Evolutionary conservation across 805 yeast genomes (phyloP).

Genomic region (Cyberlindnera sargentensis): DNA sequence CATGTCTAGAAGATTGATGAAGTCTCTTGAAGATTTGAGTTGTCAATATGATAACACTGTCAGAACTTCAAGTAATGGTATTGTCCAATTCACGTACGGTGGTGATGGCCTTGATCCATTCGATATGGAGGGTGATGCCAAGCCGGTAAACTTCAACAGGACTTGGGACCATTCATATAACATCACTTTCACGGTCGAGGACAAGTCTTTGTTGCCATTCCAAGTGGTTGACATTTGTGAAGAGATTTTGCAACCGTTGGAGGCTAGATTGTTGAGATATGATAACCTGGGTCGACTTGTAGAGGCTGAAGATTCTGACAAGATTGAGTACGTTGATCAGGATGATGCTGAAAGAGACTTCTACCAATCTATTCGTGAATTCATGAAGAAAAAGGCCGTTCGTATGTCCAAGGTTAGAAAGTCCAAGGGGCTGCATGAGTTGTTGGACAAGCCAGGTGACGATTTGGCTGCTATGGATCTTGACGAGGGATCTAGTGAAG

Average conservation of each 20-base stretch:
- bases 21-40: constrained; percentile 92
- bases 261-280: constrained; percentile 49
- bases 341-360: constrained; percentile 83
- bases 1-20: constrained; percentile 97
- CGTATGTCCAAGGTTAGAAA: constrained; percentile 51
- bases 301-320: constrained; percentile 35
- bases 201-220: constrained; percentile 58
- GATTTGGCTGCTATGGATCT: constrained; percentile 34
- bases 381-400: constrained; percentile 48
- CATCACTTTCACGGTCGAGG: constrained; percentile 54
- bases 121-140: constrained; percentile 99
- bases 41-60: constrained; percentile 91
- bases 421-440: constrained; percentile 41
- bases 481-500: constrained; percentile 30
- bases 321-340: constrained; percentile 70
- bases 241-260: constrained; percentile 53
- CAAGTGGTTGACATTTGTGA: constrained; percentile 54
- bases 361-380: constrained; percentile 68
- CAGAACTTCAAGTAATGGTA: constrained; percentile 90
- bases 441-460: constrained; percentile 36
- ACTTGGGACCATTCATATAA: constrained; percentile 92
- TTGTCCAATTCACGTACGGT: constrained; percentile 96
- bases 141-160: constrained; percentile 86
- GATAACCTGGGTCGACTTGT: constrained; percentile 66
- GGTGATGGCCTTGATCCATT: constrained; percentile 98